Conservation (phyloP, 306 rosid genomes). For the Acacia confusa region DNA sequence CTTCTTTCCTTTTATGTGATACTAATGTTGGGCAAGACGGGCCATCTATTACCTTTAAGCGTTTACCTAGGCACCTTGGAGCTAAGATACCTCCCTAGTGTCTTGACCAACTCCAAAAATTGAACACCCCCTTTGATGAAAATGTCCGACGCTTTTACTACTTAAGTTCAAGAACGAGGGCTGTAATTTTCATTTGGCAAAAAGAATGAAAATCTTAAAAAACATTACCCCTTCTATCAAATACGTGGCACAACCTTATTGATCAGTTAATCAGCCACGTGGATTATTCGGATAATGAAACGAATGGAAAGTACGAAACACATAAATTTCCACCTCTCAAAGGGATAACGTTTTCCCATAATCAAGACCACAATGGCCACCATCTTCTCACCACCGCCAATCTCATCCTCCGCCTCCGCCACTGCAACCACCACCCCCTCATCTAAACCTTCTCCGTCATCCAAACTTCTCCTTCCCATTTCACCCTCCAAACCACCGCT, state of each 20-base stretch:
- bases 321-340: not conserved
- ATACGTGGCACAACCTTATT: not conserved
- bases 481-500: constrained; percentile 43
- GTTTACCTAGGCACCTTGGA: too few species aligned
- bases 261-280: not conserved
- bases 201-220: too few species aligned
- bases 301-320: not conserved
- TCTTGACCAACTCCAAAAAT: too few species aligned
- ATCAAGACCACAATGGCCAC: constrained; percentile 55
- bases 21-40: too few species aligned
- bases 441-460: constrained; percentile 36
- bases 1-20: too few species aligned
- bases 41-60: too few species aligned
- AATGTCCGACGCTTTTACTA: too few species aligned
- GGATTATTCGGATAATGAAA: not conserved
- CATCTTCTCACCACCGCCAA: constrained; percentile 52
- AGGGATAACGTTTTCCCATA: not conserved
- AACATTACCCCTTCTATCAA: not conserved
- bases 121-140: too few species aligned
- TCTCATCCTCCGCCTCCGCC: constrained; percentile 41
- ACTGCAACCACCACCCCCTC: constrained; percentile 28
- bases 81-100: too few species aligned
- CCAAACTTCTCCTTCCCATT: constrained; percentile 36
- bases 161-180: too few species aligned
- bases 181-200: too few species aligned